phyloP scores from a whole-genome alignment of 83 land plant genomes.

The Picea abies region DNA sequence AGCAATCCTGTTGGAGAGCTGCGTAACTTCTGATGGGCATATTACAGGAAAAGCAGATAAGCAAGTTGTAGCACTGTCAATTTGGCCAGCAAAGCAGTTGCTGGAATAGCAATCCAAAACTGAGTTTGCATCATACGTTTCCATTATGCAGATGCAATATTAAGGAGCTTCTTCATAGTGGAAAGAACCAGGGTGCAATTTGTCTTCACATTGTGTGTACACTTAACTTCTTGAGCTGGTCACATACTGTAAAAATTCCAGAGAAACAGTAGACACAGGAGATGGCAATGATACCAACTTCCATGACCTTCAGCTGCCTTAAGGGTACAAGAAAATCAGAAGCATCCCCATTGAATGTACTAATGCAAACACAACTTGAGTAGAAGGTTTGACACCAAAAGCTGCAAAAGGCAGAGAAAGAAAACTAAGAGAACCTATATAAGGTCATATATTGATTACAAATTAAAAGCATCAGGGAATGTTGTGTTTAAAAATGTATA shows the following conservation, averaged over 20 bases:
- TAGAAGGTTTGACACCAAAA: not conserved
- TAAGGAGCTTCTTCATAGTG: not conserved
- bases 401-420: slow-evolving; percentile 2
- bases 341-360: not conserved
- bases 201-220: not conserved
- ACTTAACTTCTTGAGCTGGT: not conserved
- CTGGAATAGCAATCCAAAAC: slow-evolving; percentile 10
- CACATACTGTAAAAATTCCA: not conserved
- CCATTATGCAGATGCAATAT: slow-evolving; percentile 11
- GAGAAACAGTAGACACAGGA: not conserved
- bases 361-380: not conserved
- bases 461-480: too few relatives aligned
- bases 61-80: not conserved
- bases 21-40: not conserved
- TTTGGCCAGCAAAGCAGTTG: slow-evolving; percentile 7
- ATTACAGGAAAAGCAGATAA: not conserved
- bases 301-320: not conserved
- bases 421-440: not conserved
- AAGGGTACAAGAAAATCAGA: slow-evolving; percentile 2
- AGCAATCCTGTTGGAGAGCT: slow-evolving; percentile 6
- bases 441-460: too few relatives aligned
- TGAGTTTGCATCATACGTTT: slow-evolving; percentile 12
- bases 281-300: not conserved
- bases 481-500: not conserved
- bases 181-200: not conserved